These are phyloP conservation scores for Ophiosphaerella narmari DNA, from an alignment of 2,329 filamentous ascomycete genomes.

Conservation along the genomic window DNA sequence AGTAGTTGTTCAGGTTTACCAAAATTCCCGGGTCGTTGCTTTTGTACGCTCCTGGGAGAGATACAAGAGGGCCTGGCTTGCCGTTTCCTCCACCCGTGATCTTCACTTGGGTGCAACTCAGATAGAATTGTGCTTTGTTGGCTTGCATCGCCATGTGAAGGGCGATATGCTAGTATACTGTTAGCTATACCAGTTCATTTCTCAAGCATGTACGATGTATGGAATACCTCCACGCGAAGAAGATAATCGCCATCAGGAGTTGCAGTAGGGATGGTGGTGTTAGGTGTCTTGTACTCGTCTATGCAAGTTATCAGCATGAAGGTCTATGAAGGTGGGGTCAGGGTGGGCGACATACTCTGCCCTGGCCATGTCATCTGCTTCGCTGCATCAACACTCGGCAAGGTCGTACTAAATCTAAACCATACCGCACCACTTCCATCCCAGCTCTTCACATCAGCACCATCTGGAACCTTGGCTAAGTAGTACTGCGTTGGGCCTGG, in stretches of 20 bases:
- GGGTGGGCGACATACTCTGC: constrained; percentile 23
- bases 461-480: constrained; percentile 32
- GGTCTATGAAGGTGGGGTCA: not conserved
- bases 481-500: constrained; percentile 38
- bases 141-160: constrained; percentile 41
- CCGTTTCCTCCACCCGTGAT: constrained; percentile 49
- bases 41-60: constrained; percentile 33
- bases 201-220: too few relatives aligned
- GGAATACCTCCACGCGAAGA: constrained; percentile 36
- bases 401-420: constrained; percentile 35
- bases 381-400: constrained; percentile 28
- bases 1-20: constrained; percentile 26
- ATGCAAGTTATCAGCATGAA: not conserved
- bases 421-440: constrained; percentile 33
- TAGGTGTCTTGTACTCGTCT: constrained; percentile 38
- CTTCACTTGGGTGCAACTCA: constrained; percentile 50
- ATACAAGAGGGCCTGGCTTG: constrained; percentile 39
- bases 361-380: constrained; percentile 40
- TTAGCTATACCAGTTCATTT: too few relatives aligned
- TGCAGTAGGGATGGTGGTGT: constrained; percentile 41
- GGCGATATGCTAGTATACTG: constrained; percentile 32
- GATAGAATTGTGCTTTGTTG: constrained; percentile 45
- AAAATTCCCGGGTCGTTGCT: constrained; percentile 31
- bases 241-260: constrained; percentile 48
- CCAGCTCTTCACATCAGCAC: constrained; percentile 28